Percentiles rank a stretch among this genome's conserved stretches.
Evolutionary conservation across 768 basidiomycete species (phyloP).

Genomic region (Lactifluus subvellereus): DNA sequence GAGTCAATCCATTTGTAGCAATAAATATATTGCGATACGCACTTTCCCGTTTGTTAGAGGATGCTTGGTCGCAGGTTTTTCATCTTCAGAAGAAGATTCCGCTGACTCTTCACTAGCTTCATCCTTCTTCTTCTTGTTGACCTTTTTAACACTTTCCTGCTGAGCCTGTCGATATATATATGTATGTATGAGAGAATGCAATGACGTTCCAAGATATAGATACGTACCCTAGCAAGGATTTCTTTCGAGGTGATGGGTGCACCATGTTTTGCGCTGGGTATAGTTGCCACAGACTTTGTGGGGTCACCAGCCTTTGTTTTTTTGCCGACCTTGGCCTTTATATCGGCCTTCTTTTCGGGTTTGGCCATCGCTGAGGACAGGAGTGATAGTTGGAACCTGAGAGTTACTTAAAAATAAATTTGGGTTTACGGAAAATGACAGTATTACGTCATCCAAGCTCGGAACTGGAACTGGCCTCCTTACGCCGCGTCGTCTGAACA

Average conservation of each 20-base stretch:
- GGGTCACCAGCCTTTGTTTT: constrained; percentile 36
- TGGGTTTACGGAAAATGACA: not conserved
- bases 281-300: constrained; percentile 21
- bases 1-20: not conserved
- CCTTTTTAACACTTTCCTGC: constrained; percentile 22
- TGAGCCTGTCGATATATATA: not conserved
- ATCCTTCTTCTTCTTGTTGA: constrained; percentile 26
- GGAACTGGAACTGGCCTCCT: too few species aligned
- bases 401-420: constrained; percentile 13
- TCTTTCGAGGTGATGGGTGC: constrained; percentile 38
- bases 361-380: constrained; percentile 35
- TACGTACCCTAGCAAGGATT: constrained; percentile 37
- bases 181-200: not conserved
- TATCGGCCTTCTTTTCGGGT: constrained; percentile 32
- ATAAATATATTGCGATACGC: not conserved
- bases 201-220: not conserved
- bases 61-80: constrained; percentile 34
- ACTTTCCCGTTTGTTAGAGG: constrained; percentile 12
- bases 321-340: constrained; percentile 32
- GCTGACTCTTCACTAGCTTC: constrained; percentile 30
- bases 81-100: constrained; percentile 33
- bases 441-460: constrained; percentile 14
- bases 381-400: constrained; percentile 23
- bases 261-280: constrained; percentile 25
- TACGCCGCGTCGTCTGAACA: too few species aligned